A percentile compares a stretch with the other conserved stretches of the same genome.
These are phyloP conservation scores for Suhomyces chickasaworum DNA, from an alignment of 1,139 yeast genomes.

Conservation along the genomic window DNA sequence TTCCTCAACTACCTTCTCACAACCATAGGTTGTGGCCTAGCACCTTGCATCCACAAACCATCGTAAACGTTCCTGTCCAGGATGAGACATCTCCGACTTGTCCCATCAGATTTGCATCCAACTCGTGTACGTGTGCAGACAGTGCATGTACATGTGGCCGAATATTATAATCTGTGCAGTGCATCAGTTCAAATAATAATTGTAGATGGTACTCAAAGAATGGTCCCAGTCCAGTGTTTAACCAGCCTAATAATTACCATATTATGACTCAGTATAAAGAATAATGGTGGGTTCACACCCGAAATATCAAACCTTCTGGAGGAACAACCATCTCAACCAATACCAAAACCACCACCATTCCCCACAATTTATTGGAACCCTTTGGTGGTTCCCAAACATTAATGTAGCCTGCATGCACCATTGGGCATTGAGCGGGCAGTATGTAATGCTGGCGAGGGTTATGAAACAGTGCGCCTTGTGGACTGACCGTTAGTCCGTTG, in stretches of 20 bases:
- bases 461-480: background rate
- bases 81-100: background rate
- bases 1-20: background rate
- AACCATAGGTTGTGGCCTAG: background rate
- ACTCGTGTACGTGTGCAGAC: constrained; percentile 1
- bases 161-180: background rate
- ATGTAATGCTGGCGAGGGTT: background rate
- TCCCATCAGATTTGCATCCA: constrained; percentile 1
- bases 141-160: constrained; percentile 1
- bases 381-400: too few species aligned
- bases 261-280: too few species aligned
- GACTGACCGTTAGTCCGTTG: background rate
- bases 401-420: too few species aligned
- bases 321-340: too few species aligned
- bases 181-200: background rate
- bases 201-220: background rate
- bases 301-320: too few species aligned
- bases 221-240: background rate
- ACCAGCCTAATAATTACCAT: too few species aligned
- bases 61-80: background rate
- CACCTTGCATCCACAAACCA: background rate
- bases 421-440: too few species aligned
- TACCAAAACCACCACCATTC: too few species aligned
- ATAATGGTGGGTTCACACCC: too few species aligned
- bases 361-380: too few species aligned